A percentile compares a stretch with the other conserved stretches of the same genome.
Conservation (phyloP, 2,329 filamentous ascomycete species). For the Periconia sp. region DNA sequence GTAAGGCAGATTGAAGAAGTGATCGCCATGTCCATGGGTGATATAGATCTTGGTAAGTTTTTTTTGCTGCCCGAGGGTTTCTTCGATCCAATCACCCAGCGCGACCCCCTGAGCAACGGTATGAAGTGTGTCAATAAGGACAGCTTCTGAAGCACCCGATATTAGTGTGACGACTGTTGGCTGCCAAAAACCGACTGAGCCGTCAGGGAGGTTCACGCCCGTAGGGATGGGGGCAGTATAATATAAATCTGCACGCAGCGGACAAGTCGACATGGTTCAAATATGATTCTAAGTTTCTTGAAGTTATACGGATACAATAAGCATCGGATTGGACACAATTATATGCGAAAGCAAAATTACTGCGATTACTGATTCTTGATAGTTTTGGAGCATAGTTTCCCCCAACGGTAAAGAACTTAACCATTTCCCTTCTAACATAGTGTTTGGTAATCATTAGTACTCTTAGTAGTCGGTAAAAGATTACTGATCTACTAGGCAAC, state of each 20-base stretch:
- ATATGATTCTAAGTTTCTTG: background rate
- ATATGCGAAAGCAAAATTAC: background rate
- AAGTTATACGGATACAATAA: background rate
- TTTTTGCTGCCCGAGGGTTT: slow-evolving; percentile 19
- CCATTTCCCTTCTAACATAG: background rate
- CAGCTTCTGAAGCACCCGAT: slow-evolving; percentile 29
- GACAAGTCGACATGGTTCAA: background rate
- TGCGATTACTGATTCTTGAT: background rate
- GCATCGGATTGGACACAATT: background rate
- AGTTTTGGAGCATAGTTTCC: background rate
- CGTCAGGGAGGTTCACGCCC: background rate
- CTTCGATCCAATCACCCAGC: slow-evolving; percentile 40
- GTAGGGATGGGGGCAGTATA: slow-evolving; percentile 4
- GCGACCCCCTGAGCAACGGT: slow-evolving; percentile 32
- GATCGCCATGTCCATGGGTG: slow-evolving; percentile 48
- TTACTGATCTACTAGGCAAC: too few species aligned
- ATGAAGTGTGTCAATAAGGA: slow-evolving; percentile 44
- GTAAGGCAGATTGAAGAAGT: slow-evolving; percentile 41
- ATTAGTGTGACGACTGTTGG: slow-evolving; percentile 26
- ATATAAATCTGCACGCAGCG: slow-evolving; percentile 3
- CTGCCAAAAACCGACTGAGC: background rate
- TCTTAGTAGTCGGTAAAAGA: background rate
- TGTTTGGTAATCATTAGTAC: background rate
- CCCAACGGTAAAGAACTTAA: background rate
- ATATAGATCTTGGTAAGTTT: slow-evolving; percentile 43